Conservation (phyloP, 768 basidiomycete species). For the Crassisporium funariophilum region DNA sequence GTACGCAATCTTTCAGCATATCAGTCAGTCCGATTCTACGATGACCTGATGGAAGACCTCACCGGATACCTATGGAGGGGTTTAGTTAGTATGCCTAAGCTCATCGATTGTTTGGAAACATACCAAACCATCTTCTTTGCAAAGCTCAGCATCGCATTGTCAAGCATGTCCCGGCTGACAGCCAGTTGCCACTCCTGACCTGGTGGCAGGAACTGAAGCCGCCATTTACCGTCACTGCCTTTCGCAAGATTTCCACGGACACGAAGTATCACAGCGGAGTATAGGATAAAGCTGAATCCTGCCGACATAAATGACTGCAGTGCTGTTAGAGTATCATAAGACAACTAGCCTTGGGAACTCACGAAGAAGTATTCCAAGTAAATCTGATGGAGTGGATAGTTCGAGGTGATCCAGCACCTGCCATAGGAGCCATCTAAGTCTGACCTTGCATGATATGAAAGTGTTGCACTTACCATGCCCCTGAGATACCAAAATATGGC, state of each 20-base stretch:
- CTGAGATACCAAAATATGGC: slow-evolving; percentile 47
- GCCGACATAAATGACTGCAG: slow-evolving; percentile 14
- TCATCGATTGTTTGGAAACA: background rate
- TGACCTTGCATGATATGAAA: background rate
- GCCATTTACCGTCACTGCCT: slow-evolving; percentile 13
- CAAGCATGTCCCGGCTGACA: slow-evolving; percentile 3
- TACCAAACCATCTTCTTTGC: slow-evolving; percentile 13
- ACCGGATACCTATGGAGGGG: slow-evolving; percentile 13
- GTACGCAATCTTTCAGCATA: slow-evolving; percentile 26
- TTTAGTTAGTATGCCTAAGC: background rate
- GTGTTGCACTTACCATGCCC: slow-evolving; percentile 40
- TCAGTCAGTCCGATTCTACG: background rate
- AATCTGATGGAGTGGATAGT: slow-evolving; percentile 40
- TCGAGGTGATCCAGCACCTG: slow-evolving; percentile 45
- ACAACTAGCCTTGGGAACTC: slow-evolving; percentile 13
- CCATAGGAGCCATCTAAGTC: background rate
- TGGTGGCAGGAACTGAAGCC: slow-evolving; percentile 2
- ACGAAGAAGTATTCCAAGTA: slow-evolving; percentile 50
- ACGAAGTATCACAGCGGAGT: slow-evolving; percentile 12
- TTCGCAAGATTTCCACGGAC: slow-evolving; percentile 14
- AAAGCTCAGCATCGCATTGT: slow-evolving; percentile 11
- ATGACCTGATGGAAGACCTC: too few species aligned
- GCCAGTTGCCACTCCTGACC: slow-evolving; percentile 7
- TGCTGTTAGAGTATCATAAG: background rate
- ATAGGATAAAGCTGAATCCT: slow-evolving; percentile 12